Conservation (phyloP, 2,329 filamentous ascomycete species). For the Pseudogymnoascus sp. region DNA sequence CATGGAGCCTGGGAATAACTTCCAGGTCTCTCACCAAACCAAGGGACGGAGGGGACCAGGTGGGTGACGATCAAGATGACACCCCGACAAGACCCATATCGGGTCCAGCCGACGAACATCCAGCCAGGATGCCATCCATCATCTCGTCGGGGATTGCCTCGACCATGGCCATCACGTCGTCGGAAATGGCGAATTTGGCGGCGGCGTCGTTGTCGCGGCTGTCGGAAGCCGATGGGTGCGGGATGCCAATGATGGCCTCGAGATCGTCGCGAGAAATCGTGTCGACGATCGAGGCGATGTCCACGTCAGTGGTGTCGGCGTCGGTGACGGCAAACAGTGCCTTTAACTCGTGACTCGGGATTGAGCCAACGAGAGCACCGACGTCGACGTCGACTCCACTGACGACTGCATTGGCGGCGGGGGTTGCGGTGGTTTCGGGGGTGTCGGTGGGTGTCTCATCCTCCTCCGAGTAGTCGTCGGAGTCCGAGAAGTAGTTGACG, state of each 20-base stretch:
- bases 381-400: background rate
- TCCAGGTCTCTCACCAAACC: background rate
- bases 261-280: background rate
- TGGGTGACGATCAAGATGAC: background rate
- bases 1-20: conserved; percentile 1
- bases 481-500: background rate
- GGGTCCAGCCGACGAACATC: background rate
- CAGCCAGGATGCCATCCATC: background rate
- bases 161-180: conserved; percentile 7
- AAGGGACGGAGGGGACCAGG: background rate
- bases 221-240: background rate
- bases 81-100: background rate
- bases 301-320: conserved; percentile 27
- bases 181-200: conserved; percentile 6
- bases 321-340: conserved; percentile 41
- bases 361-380: conserved; percentile 2
- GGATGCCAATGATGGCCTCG: background rate
- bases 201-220: background rate
- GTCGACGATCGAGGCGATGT: conserved; percentile 14
- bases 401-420: background rate
- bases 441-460: background rate
- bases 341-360: conserved; percentile 2
- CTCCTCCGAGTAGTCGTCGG: background rate
- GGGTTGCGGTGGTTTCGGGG: background rate
- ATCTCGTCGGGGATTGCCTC: background rate